Evolutionary conservation across 805 yeast genomes (phyloP).

Genomic region (Metschnikowia henanensis): DNA sequence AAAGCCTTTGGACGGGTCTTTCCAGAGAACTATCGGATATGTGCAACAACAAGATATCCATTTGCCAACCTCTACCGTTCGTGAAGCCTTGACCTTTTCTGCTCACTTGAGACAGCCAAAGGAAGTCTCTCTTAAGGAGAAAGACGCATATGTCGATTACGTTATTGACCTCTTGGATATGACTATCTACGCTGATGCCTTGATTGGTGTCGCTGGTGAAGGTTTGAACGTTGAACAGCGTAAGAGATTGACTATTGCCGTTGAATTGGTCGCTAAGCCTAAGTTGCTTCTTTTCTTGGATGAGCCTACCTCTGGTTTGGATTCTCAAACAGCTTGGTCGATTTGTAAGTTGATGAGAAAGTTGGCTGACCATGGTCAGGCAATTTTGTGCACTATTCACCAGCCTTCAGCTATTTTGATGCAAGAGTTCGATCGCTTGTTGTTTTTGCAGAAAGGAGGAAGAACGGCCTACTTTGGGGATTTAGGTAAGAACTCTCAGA

Average conservation of each 20-base stretch:
- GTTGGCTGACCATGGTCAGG: constrained; percentile 70
- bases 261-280: constrained; percentile 71
- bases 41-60: constrained; percentile 83
- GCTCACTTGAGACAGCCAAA: constrained; percentile 72
- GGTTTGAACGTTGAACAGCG: constrained; percentile 35
- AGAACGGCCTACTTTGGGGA: constrained; percentile 81
- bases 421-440: constrained; percentile 65
- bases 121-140: constrained; percentile 53
- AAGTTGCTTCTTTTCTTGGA: constrained; percentile 60
- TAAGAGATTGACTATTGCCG: constrained; percentile 55
- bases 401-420: constrained; percentile 77
- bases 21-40: constrained; percentile 77
- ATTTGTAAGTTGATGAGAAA: constrained; percentile 66
- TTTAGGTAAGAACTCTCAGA: constrained; percentile 60
- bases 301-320: constrained; percentile 76
- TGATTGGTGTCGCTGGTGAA: constrained; percentile 74
- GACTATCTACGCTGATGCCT: constrained; percentile 72
- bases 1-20: constrained; percentile 57
- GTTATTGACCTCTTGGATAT: constrained; percentile 67
- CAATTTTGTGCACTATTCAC: constrained; percentile 74
- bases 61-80: constrained; percentile 64
- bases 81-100: constrained; percentile 71
- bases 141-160: constrained; percentile 66
- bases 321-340: constrained; percentile 71
- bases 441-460: constrained; percentile 74